A percentile compares a stretch with the other conserved stretches of the same genome.
Evolutionary conservation across 2,329 filamentous ascomycete species (phyloP).

Genomic region (Diplodia scrobiculata): DNA sequence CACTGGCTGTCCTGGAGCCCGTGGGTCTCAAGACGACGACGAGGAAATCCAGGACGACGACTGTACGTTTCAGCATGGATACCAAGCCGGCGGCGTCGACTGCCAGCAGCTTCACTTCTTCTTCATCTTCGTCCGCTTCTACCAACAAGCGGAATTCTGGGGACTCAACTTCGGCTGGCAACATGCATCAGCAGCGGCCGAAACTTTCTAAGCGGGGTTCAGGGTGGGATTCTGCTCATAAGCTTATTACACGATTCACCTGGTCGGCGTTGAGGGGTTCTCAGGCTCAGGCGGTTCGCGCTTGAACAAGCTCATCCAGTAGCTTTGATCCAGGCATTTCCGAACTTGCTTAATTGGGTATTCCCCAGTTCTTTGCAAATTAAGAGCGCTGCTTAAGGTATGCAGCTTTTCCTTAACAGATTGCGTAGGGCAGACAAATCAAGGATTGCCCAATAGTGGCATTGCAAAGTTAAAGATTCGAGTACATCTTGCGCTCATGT

Average conservation of each 20-base stretch:
- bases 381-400: conserved; percentile 23
- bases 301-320: conserved; percentile 21
- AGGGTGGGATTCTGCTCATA: conserved; percentile 30
- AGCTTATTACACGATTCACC: conserved; percentile 30
- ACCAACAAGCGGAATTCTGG: conserved; percentile 21
- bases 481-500: not conserved
- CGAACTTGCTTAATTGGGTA: conserved; percentile 24
- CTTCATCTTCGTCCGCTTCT: conserved; percentile 25
- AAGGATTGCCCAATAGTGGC: conserved; percentile 1
- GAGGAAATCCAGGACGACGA: conserved; percentile 16
- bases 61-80: conserved; percentile 25
- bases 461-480: conserved; percentile 11
- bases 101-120: conserved; percentile 20
- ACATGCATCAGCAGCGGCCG: conserved; percentile 16
- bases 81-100: conserved; percentile 24
- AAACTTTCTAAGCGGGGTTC: conserved; percentile 27
- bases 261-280: conserved; percentile 30
- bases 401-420: conserved; percentile 23
- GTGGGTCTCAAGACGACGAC: conserved; percentile 28
- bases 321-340: conserved; percentile 19
- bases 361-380: conserved; percentile 23
- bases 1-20: conserved; percentile 24
- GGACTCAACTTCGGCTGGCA: conserved; percentile 12
- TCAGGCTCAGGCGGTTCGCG: conserved; percentile 29
- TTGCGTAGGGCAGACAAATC: conserved; percentile 25